Conservation (phyloP, 2,329 filamentous ascomycete species). For the Hymenotorrendiella dingleyae region DNA sequence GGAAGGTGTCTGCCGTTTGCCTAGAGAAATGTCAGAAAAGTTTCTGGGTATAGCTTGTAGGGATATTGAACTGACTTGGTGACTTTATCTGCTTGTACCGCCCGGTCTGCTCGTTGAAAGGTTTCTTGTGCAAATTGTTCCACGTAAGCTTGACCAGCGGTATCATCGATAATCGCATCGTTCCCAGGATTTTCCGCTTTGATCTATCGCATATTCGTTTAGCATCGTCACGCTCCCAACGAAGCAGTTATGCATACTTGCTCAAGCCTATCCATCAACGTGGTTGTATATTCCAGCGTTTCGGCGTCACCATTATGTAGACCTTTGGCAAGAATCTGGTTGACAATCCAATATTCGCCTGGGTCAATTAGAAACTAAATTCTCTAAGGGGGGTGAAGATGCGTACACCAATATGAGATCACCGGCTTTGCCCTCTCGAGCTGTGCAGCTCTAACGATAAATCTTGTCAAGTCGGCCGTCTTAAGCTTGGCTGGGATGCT, state of each 20-base stretch:
- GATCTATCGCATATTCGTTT: slow-evolving; percentile 40
- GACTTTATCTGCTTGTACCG: slow-evolving; percentile 75
- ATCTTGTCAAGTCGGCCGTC: slow-evolving; percentile 75
- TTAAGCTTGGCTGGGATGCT: slow-evolving; percentile 67
- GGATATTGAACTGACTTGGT: slow-evolving; percentile 63
- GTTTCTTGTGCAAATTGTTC: slow-evolving; percentile 91
- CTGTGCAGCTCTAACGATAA: slow-evolving; percentile 77
- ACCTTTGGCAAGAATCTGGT: slow-evolving; percentile 77
- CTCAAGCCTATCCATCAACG: slow-evolving; percentile 88
- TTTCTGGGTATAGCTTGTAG: no score
- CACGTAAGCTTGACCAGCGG: slow-evolving; percentile 82
- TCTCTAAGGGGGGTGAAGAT: background rate
- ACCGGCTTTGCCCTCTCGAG: slow-evolving; percentile 80
- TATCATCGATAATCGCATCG: slow-evolving; percentile 79
- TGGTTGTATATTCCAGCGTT: slow-evolving; percentile 72
- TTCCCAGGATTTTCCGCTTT: slow-evolving; percentile 70
- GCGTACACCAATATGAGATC: slow-evolving; percentile 90
- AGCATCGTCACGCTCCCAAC: slow-evolving; percentile 3
- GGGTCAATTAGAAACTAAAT: slow-evolving; percentile 13
- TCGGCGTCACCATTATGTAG: slow-evolving; percentile 76
- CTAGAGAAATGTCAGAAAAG: slow-evolving; percentile 36
- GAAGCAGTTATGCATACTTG: slow-evolving; percentile 41
- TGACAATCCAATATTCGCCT: slow-evolving; percentile 90
- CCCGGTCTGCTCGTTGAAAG: slow-evolving; percentile 76
- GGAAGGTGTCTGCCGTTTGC: slow-evolving; percentile 90